Conservation (phyloP, 1,284 basidiomycete genomes). For the Phellinidium pouzarii region DNA sequence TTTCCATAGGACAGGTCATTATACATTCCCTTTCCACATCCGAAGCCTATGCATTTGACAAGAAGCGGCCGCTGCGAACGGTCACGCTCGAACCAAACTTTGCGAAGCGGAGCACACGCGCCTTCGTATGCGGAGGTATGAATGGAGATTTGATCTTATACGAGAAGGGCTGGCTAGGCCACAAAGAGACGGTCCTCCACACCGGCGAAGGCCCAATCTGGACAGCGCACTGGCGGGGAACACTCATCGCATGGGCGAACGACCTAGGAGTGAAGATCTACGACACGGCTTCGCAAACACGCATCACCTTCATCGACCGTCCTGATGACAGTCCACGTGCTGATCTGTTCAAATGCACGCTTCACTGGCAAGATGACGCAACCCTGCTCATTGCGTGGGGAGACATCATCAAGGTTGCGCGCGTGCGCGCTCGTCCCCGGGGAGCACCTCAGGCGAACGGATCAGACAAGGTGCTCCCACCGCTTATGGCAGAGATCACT, state of each 20-base stretch:
- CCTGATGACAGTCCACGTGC: constrained; percentile 78
- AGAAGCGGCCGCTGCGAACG: constrained; percentile 88
- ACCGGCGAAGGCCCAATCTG: constrained; percentile 93
- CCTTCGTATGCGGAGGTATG: constrained; percentile 91
- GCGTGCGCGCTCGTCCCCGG: constrained; percentile 62
- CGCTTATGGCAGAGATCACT: constrained; percentile 77
- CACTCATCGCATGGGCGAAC: constrained; percentile 94
- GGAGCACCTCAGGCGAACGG: constrained; percentile 33
- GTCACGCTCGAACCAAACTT: constrained; percentile 91
- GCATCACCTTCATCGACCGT: constrained; percentile 85
- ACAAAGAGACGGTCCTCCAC: constrained; percentile 85
- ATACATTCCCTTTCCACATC: constrained; percentile 79
- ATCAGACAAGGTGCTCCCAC: constrained; percentile 34
- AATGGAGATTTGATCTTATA: constrained; percentile 80
- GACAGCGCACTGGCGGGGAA: constrained; percentile 82
- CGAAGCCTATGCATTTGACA: constrained; percentile 85
- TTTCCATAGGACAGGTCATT: constrained; percentile 71
- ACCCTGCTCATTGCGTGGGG: constrained; percentile 95
- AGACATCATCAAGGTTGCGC: constrained; percentile 87
- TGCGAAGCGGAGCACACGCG: constrained; percentile 72
- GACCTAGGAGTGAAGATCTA: constrained; percentile 93
- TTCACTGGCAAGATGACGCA: constrained; percentile 88
- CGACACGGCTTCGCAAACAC: constrained; percentile 72
- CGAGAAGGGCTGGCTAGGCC: constrained; percentile 96
- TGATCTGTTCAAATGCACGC: constrained; percentile 88